Evolutionary conservation across 164 flowering plant species (phyloP).

Genomic region (Vitis cinerea): DNA sequence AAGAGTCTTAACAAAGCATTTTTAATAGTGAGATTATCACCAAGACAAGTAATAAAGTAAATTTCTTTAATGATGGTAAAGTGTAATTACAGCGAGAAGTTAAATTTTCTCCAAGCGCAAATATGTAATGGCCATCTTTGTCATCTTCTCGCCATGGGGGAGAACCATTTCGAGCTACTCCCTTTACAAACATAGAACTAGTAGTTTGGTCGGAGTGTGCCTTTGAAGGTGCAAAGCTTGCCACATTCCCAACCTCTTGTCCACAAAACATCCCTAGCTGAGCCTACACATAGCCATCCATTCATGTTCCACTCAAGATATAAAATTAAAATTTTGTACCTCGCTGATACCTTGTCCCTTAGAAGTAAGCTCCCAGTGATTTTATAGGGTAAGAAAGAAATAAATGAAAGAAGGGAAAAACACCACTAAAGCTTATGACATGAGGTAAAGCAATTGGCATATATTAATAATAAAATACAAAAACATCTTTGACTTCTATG

Average conservation of each 20-base stretch:
- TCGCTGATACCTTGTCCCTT: conserved; percentile 8
- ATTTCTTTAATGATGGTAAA: conserved; percentile 37
- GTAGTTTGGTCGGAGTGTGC: conserved; percentile 53
- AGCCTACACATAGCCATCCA: conserved; percentile 97
- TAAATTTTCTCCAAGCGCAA: conserved; percentile 97
- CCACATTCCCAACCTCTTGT: conserved; percentile 75
- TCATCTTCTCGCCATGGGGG: conserved; percentile 98
- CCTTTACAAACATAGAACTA: conserved; percentile 59
- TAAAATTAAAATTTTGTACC: conserved; percentile 14
- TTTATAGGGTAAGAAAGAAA: too few relatives aligned
- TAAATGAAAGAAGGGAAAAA: not conserved
- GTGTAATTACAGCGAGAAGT: conserved; percentile 98
- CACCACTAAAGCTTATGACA: too few relatives aligned
- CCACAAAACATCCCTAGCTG: conserved; percentile 84
- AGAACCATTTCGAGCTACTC: conserved; percentile 82
- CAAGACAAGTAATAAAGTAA: conserved; percentile 2
- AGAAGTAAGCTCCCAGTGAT: not conserved
- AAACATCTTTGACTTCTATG: too few relatives aligned
- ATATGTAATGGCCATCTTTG: conserved; percentile 99
- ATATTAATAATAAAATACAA: too few relatives aligned
- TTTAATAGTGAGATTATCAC: not conserved
- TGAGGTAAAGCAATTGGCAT: too few relatives aligned
- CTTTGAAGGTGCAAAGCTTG: conserved; percentile 65
- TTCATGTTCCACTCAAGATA: conserved; percentile 49
- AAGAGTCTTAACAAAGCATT: not conserved